Evolutionary conservation across 208 protist genomes (phyloP).

Genomic region (Leptomonas pyrrhocoris): DNA sequence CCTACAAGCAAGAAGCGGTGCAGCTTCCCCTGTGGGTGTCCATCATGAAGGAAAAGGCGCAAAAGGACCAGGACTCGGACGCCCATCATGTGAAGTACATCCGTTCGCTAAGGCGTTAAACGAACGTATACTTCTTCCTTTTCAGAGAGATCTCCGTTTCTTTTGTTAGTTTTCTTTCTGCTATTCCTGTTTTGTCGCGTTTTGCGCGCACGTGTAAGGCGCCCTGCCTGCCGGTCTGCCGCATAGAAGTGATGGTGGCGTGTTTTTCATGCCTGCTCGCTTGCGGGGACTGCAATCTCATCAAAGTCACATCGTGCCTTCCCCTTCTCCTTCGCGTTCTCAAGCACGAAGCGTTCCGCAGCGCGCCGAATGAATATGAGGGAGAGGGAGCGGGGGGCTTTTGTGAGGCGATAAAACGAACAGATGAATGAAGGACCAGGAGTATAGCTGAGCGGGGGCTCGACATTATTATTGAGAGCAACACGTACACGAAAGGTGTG

Average conservation of each 20-base stretch:
- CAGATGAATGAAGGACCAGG: too few relatives aligned
- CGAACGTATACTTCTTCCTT: neutral
- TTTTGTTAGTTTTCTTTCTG: slow-evolving; percentile 17
- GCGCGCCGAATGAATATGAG: too few relatives aligned
- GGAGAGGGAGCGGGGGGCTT: too few relatives aligned
- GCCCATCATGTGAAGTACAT: slow-evolving; percentile 37
- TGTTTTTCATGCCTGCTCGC: neutral
- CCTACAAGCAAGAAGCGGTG: slow-evolving; percentile 29
- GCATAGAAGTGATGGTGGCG: neutral
- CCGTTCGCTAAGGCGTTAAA: slow-evolving; percentile 20
- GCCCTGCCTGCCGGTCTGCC: neutral
- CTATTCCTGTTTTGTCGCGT: neutral
- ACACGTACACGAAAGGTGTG: too few relatives aligned
- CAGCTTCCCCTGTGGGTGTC: slow-evolving; percentile 30
- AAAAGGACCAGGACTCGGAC: slow-evolving; percentile 34
- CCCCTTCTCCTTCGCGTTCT: too few relatives aligned
- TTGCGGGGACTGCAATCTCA: too few relatives aligned
- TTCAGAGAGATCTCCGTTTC: neutral
- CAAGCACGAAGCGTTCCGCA: too few relatives aligned
- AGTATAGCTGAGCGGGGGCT: too few relatives aligned
- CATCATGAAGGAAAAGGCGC: slow-evolving; percentile 25
- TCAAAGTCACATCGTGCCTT: too few relatives aligned
- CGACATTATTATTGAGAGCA: too few relatives aligned
- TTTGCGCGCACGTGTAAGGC: neutral
- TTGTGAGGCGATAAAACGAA: too few relatives aligned